Evolutionary conservation across 306 rosid genomes (phyloP).

Genomic region (Heteromeles arbutifolia): DNA sequence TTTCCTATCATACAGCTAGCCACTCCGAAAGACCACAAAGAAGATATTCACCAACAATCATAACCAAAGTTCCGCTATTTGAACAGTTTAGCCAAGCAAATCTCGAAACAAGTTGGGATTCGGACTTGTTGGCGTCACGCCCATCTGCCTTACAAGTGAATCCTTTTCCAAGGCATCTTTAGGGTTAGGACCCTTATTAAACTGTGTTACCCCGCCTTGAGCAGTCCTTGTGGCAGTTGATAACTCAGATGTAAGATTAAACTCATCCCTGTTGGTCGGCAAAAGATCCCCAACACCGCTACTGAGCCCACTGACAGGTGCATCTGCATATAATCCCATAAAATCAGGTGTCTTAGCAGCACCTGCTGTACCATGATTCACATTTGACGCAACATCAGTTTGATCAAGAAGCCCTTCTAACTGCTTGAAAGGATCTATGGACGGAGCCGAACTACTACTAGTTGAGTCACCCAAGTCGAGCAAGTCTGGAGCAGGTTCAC

Average conservation of each 20-base stretch:
- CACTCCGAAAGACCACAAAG: constrained; percentile 12
- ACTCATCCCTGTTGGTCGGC: constrained; percentile 28
- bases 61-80: neutral
- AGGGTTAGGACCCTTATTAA: constrained; percentile 46
- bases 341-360: constrained; percentile 41
- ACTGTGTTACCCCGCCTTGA: constrained; percentile 39
- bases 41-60: neutral
- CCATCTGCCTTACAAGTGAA: constrained; percentile 84
- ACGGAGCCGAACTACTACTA: constrained; percentile 33
- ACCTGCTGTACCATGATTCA: constrained; percentile 25
- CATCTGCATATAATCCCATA: constrained; percentile 40
- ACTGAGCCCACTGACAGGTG: constrained; percentile 34
- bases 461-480: constrained; percentile 65
- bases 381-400: constrained; percentile 24
- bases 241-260: constrained; percentile 39
- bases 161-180: constrained; percentile 61
- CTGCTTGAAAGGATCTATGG: constrained; percentile 64
- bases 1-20: constrained; percentile 11
- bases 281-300: constrained; percentile 28
- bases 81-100: constrained; percentile 46
- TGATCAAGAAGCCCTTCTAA: constrained; percentile 74
- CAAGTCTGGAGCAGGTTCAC: constrained; percentile 67
- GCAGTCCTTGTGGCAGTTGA: constrained; percentile 19
- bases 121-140: constrained; percentile 71
- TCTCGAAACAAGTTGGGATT: constrained; percentile 74